phyloP scores from a whole-genome alignment of 768 basidiomycete genomes.

The Lyophyllum shimeji region DNA sequence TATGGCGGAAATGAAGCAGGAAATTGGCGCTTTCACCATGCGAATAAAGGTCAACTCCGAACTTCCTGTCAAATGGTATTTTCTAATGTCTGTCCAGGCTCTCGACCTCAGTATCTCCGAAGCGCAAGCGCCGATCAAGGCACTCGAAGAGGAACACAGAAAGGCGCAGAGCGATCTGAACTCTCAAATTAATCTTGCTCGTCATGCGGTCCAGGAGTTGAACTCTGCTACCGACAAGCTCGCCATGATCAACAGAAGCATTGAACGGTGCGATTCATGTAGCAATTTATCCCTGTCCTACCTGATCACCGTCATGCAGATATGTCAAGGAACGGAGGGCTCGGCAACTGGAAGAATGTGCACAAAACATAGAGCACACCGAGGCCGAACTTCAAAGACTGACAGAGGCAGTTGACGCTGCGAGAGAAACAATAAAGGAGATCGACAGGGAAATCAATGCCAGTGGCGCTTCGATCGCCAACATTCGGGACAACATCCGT shows the following conservation, averaged over 20 bases:
- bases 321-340: slow-evolving; percentile 72
- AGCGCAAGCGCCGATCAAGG: slow-evolving; percentile 64
- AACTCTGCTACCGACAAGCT: slow-evolving; percentile 65
- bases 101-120: slow-evolving; percentile 59
- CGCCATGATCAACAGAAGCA: slow-evolving; percentile 53
- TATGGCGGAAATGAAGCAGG: slow-evolving; percentile 58
- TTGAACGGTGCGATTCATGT: slow-evolving; percentile 54
- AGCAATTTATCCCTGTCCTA: background rate
- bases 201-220: slow-evolving; percentile 59
- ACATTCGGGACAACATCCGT: slow-evolving; percentile 81
- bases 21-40: slow-evolving; percentile 42
- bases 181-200: slow-evolving; percentile 49
- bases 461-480: slow-evolving; percentile 65
- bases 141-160: slow-evolving; percentile 56
- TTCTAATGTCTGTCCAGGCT: slow-evolving; percentile 41
- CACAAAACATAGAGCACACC: slow-evolving; percentile 47
- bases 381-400: slow-evolving; percentile 38
- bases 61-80: background rate
- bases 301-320: slow-evolving; percentile 35
- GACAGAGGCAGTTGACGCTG: slow-evolving; percentile 34
- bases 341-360: slow-evolving; percentile 58
- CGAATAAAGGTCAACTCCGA: slow-evolving; percentile 48
- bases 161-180: slow-evolving; percentile 50
- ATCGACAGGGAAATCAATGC: slow-evolving; percentile 82
- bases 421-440: slow-evolving; percentile 44